Evolutionary conservation across 352 stramenopile species (phyloP), one percentile per base, ranked within the genome.

Genomic region (Phytophthora meadii): DNA sequence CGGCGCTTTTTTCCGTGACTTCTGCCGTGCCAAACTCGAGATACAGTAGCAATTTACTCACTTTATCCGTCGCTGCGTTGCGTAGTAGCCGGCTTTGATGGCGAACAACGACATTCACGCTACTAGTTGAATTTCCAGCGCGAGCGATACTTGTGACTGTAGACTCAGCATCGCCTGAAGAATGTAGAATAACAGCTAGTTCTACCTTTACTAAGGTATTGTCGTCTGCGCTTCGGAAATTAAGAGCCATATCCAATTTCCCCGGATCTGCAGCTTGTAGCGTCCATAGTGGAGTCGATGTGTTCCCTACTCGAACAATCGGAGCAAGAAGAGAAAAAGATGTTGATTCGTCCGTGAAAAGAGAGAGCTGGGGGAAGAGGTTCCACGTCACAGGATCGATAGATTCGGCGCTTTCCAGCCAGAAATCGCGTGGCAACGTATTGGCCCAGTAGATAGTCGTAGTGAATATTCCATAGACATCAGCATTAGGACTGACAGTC

Each of bases 121-220:
- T 57, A 17, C 24, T 48, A 19, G 22, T 68, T 15, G 55, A 54
- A 32, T 22, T 53, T 32, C n/a, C 56, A n/a, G 63, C 46, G 4
- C 76, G 60, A n/a, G 78, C 74, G 47, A 87, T 87, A 64, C 77
- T 87, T 34, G 81, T 89, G 71, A 86, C 74, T 2, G 73, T 83
- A 19, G 81, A 76, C 9, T 73, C 70, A 11, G 78, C 76, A 41
- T 89, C 76, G 1, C 66, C 53, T 7, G 64, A 52, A 4, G 71
- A 71, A 17, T 72, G 74, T 14, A 87, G 70, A 22, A 78, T 79
- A 2, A 77, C 75, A 7, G 65, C 65, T 51, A 89, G 65, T 48
- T 87, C 78, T 0, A 89, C 67, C 36, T 73, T 84, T 5, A 89
- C 65, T 14, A 66, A 52, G n/a, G 78, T 89, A 17, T 85, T 84